These are phyloP conservation scores for Arthrobotrys sinensis DNA, from an alignment of 2,329 filamentous ascomycete genomes.

Conservation along the genomic window DNA sequence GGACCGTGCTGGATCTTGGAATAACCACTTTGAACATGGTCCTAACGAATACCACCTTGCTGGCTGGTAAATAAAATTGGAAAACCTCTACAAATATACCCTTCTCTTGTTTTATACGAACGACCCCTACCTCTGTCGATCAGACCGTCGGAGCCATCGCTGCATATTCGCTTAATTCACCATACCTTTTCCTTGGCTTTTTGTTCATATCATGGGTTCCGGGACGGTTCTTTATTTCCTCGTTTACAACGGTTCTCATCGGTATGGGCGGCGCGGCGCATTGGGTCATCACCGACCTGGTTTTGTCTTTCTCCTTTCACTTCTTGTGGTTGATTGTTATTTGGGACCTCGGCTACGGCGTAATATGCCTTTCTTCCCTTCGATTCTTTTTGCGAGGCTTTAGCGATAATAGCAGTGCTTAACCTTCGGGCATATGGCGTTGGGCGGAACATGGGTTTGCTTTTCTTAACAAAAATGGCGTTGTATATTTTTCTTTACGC, in stretches of 20 bases:
- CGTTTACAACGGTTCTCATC: constrained; percentile 54
- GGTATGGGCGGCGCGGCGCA: constrained; percentile 59
- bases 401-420: constrained; percentile 58
- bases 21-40: constrained; percentile 80
- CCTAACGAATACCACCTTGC: constrained; percentile 87
- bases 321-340: constrained; percentile 36
- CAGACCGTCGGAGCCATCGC: constrained; percentile 49
- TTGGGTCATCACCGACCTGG: constrained; percentile 48
- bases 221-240: constrained; percentile 52
- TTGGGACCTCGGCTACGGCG: constrained; percentile 52
- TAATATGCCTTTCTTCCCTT: constrained; percentile 54
- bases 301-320: constrained; percentile 33
- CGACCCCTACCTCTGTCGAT: constrained; percentile 57
- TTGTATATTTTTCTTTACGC: constrained; percentile 39
- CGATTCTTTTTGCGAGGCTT: constrained; percentile 57
- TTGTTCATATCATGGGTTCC: constrained; percentile 62
- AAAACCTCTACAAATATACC: constrained; percentile 38
- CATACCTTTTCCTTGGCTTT: constrained; percentile 62
- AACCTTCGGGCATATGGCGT: constrained; percentile 57
- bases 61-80: constrained; percentile 77
- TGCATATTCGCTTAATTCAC: constrained; percentile 55
- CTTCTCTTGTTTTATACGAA: constrained; percentile 52
- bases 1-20: constrained; percentile 81
- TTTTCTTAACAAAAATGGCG: constrained; percentile 46
- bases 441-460: constrained; percentile 41